Conservation (phyloP, 768 basidiomycete genomes). For the Sporobolomyces pararoseus region DNA sequence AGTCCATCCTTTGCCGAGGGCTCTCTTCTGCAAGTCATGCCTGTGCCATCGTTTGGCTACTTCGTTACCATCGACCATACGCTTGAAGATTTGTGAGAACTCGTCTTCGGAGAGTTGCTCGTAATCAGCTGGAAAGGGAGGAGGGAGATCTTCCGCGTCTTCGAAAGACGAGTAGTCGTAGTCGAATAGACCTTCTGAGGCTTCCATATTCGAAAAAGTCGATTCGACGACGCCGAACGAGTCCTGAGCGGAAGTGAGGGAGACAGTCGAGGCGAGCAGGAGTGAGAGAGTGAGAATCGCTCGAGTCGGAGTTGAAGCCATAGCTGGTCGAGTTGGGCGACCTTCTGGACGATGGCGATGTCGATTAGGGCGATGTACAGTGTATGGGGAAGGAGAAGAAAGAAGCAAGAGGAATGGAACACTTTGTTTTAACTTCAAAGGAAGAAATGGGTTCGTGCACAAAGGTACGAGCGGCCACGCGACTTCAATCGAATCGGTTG, state of each 20-base stretch:
- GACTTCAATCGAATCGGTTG: background rate
- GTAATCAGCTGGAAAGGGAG: slow-evolving; percentile 26
- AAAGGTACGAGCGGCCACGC: background rate
- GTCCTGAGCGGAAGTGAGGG: background rate
- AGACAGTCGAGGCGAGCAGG: background rate
- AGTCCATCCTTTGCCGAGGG: background rate
- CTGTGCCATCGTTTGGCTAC: background rate
- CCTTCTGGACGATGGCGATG: slow-evolving; percentile 5
- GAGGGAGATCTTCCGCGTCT: background rate
- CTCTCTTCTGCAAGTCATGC: background rate
- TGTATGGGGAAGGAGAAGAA: background rate
- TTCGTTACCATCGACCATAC: background rate
- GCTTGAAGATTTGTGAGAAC: slow-evolving; percentile 7
- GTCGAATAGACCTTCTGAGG: slow-evolving; percentile 5
- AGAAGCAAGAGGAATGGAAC: background rate
- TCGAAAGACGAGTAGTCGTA: background rate
- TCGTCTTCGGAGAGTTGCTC: slow-evolving; percentile 16
- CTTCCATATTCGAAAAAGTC: background rate
- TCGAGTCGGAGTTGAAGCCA: background rate
- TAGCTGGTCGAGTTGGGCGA: slow-evolving; percentile 19
- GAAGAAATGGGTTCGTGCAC: background rate
- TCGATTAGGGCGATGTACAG: background rate
- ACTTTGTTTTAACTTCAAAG: background rate
- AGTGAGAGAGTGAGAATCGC: background rate
- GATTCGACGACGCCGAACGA: slow-evolving; percentile 6